Base-by-base conservation (phyloP, 176 grass and related monocot species). In the Oryza meyeriana region DNA sequence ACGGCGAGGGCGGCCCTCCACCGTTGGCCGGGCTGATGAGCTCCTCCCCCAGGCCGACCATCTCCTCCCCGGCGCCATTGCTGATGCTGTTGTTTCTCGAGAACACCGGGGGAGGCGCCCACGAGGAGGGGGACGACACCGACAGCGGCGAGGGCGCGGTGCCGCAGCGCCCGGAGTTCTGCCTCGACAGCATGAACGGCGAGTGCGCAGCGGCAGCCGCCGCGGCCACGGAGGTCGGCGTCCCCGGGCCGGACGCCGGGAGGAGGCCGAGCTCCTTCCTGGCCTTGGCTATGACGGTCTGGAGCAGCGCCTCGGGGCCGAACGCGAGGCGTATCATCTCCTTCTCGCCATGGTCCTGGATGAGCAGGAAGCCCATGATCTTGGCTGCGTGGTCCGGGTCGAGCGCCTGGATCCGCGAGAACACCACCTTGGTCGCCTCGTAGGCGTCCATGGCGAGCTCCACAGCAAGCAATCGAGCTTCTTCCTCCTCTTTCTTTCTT, bases 241-340 rank as follows among this genome's bases (percentile, higher is more conserved):
- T 92, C 4, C 31, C 85, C 0, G 90, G 88, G 0, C 76, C 77
- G 10, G 95, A 91, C 0, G 40, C 28, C 14, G 72, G 85, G n/a
- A 73, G 62, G 22, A 99, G 58, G 69, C 93, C 89, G 29, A 99
- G 89, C 6, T 99, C 96, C 66, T 92, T 93, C 36, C 93, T 82
- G 8, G 96, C 96, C 81, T 93, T 93, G 52, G 89, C 44, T 70
- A 99, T 86, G 72, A 99, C 82, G 33, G 91, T 80, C 28, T 94
- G 89, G 33, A 99, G 93, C 38, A 95, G 89, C 39, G 91, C 83
- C 86, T 95, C 96, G 0, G 96, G 96, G 52, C 93, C 93, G 40
- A 99, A 95, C 68, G 96, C 96, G 52, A 99, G 81, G 12, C 96
- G 96, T 16, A 99, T 99, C 96, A 99, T 95, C 93, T 99, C 96